Conservation (phyloP, 768 basidiomycete genomes). For the Mycena chlorophos region DNA sequence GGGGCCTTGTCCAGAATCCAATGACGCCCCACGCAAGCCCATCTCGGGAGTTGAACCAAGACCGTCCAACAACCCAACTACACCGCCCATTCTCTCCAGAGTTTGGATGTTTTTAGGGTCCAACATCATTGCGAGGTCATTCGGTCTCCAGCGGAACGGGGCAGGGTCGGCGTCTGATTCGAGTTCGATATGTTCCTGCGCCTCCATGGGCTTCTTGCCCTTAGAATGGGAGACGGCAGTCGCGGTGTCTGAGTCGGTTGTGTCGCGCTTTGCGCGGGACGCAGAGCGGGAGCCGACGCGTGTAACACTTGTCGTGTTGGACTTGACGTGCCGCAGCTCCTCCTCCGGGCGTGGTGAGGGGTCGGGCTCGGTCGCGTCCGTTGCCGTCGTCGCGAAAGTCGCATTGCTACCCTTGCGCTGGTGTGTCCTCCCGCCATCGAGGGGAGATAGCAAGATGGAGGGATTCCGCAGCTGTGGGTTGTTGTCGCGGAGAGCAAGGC, state of each 20-base stretch:
- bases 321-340: slow-evolving; percentile 40
- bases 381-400: slow-evolving; percentile 46
- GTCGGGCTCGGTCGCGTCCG: slow-evolving; percentile 55
- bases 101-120: slow-evolving; percentile 82
- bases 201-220: slow-evolving; percentile 22
- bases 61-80: slow-evolving; percentile 61
- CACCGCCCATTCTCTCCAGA: slow-evolving; percentile 72
- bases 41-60: slow-evolving; percentile 64
- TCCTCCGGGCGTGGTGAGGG: slow-evolving; percentile 29
- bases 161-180: slow-evolving; percentile 55
- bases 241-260: slow-evolving; percentile 12
- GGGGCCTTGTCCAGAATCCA: slow-evolving; percentile 17
- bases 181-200: slow-evolving; percentile 30
- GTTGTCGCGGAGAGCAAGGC: slow-evolving; percentile 66
- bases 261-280: slow-evolving; percentile 26
- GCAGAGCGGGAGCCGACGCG: slow-evolving; percentile 31
- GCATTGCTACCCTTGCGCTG: slow-evolving; percentile 57
- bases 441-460: slow-evolving; percentile 52
- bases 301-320: slow-evolving; percentile 37
- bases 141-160: slow-evolving; percentile 76
- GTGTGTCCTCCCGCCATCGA: slow-evolving; percentile 36
- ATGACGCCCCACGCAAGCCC: slow-evolving; percentile 38
- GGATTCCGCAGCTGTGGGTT: slow-evolving; percentile 58
- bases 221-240: slow-evolving; percentile 20
- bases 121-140: slow-evolving; percentile 77